Percentiles rank a stretch among this genome's conserved stretches.
These are phyloP conservation scores for Chlorella sp. DNA, from an alignment of 139 green algal species.

Conservation along the genomic window DNA sequence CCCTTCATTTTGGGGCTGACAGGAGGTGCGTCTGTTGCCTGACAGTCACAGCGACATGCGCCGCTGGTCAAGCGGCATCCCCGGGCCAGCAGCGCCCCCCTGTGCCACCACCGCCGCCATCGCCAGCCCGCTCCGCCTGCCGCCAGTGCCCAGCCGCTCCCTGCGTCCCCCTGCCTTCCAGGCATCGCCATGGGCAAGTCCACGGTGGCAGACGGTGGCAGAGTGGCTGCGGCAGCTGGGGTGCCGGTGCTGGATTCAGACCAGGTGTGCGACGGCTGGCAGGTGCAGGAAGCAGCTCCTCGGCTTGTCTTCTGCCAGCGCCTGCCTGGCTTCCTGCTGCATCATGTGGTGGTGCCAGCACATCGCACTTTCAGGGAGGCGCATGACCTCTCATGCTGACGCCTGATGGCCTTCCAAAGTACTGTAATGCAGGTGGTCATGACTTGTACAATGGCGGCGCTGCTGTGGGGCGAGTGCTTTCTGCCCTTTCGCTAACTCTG, in stretches of 20 bases:
- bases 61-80: not conserved
- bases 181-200: constrained; percentile 85
- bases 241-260: constrained; percentile 80
- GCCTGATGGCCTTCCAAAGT: not conserved
- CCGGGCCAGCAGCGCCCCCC: not conserved
- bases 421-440: constrained; percentile 11
- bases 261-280: constrained; percentile 44
- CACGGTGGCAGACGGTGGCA: constrained; percentile 64
- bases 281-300: not conserved
- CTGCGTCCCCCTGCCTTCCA: constrained; percentile 31
- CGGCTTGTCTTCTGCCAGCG: not conserved
- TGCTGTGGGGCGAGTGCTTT: not conserved
- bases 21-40: not conserved
- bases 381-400: not conserved
- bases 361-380: no score
- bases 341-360: not conserved
- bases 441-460: constrained; percentile 28
- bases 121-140: not conserved
- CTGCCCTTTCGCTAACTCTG: no score
- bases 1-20: constrained; percentile 17
- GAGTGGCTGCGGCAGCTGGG: constrained; percentile 40
- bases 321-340: not conserved
- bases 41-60: not conserved
- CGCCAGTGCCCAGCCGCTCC: no score
- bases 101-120: not conserved